Evolutionary conservation across 139 green algal genomes (phyloP), one percentile per base, ranked within the genome.

Genomic region (Astrephomene gubernaculifera): DNA sequence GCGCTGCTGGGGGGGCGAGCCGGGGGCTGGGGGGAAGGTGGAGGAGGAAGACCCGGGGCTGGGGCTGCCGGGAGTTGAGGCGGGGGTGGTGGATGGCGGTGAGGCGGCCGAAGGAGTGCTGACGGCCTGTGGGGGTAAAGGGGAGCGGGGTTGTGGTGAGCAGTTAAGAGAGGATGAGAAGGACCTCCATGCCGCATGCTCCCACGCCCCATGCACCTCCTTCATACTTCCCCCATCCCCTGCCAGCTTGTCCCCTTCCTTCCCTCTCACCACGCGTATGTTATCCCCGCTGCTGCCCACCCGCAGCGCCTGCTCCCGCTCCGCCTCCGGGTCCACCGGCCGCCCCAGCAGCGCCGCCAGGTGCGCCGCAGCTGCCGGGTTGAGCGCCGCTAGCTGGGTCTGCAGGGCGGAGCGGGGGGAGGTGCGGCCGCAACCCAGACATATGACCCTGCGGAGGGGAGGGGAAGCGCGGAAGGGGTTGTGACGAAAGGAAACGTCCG

Each of bases 371-470:
- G 90, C 90, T 4, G 83, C 88, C 0, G 94, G 94, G 61, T 98
- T 98, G 27, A 96, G 88, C 19, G 68, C 82, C 21, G 80, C 86
- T 54, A 98, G 88, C 52, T 38, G 44, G 24, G 81, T 41, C 86
- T 98, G 96, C 52, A 97, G 75, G 0, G 86, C 84, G 17, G 90
- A 41, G 22, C 95, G 88, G 39, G 71, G 65, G 44, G 69, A 92
- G 25, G 90, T 81, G 36, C 68, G 22, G 25, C 89, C 90, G 88
- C 95, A 98, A 25, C 52, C 76, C 60, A 95, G 90, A 84, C 95
- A 97, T 6, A 93, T 79, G 0, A 97, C 94, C 68, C 91, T 96
- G 85, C 44, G n/a, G n/a, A n/a, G n/a, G n/a, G n/a, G n/a, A n/a
- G n/a, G n/a, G n/a, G n/a, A n/a, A n/a, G n/a, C n/a, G n/a, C n/a